Base-by-base conservation (phyloP, 2,329 filamentous ascomycete species). In the Arthrobotrys pseudoclavata region DNA sequence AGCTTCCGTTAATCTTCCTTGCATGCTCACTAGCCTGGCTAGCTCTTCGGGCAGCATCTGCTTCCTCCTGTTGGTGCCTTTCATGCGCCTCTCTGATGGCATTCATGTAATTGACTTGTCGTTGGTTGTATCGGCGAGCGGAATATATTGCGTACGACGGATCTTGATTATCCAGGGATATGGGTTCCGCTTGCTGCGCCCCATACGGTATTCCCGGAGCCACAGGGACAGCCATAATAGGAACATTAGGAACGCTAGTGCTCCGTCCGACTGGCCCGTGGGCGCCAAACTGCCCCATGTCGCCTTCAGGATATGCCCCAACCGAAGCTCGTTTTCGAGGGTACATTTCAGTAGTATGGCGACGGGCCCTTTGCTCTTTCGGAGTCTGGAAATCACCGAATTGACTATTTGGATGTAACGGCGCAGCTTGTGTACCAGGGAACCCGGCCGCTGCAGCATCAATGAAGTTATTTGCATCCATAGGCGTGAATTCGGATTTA, bases 21-120 rank as follows among this genome's bases (percentile, higher is more conserved):
- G 71, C 71, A 29, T 69, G 71, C 26, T 76, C 71, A 3, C 55
- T 50, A n/a, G 64, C 71, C 47, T 76, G 63, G 24, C 63, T 76
- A n/a, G 71, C 71, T 24, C 71, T 55, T 24, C 63, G 20, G n/a
- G 57, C 64, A 4, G 55, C 48, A 9, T 76, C 71, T 13, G 64
- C 64, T 42, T 76, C 64, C 26, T 76, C 71, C 20, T 76, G 71
- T 24, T 64, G 71, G 3, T 76, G 64, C 18, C 45, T 69, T 37
- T 76, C 71, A 26, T 76, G 71, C 0, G 63, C 63, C 37, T 76
- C 63, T 20, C 71, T 55, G 4, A 76, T 69, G 6, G 71, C 57
- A 50, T 76, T 76, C 63, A 76, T 76, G 26, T 76, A 76, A 6
- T 55, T 52, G 12, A 76, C 18, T 40, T 76, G 63, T 22, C 24